A percentile compares a stretch with the other conserved stretches of the same genome.
Conservation (phyloP, 1,284 basidiomycete species). For the Coniferiporia weirii region DNA sequence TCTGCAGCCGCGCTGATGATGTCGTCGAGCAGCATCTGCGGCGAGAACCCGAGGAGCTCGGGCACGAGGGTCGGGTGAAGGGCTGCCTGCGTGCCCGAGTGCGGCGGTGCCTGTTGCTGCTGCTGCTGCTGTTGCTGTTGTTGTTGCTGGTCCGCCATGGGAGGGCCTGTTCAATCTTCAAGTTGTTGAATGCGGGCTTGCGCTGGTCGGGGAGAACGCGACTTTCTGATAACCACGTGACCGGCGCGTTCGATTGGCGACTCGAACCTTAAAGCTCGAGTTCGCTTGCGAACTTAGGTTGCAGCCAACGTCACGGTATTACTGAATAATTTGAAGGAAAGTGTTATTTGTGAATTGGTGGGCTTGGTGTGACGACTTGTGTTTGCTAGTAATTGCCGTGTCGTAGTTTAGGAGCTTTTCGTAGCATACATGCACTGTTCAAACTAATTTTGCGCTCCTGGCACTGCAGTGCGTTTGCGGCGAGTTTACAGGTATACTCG, state of each 20-base stretch:
- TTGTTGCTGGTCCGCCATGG: not conserved
- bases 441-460: too few relatives aligned
- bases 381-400: too few relatives aligned
- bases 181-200: not conserved
- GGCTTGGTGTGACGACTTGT: too few relatives aligned
- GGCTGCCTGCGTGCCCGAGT: not conserved
- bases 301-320: too few relatives aligned
- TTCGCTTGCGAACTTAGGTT: too few relatives aligned
- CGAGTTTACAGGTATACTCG: too few relatives aligned
- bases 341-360: too few relatives aligned
- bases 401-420: not conserved
- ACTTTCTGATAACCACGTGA: not conserved
- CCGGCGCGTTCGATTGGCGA: not conserved
- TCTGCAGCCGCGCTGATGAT: slow-evolving; percentile 65
- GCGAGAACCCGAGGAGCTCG: slow-evolving; percentile 62
- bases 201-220: not conserved
- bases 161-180: too few relatives aligned
- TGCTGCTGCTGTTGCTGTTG: not conserved
- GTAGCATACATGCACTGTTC: too few relatives aligned
- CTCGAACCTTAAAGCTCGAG: not conserved
- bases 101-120: too few relatives aligned
- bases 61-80: slow-evolving; percentile 38
- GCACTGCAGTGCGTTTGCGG: too few relatives aligned
- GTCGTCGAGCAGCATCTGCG: slow-evolving; percentile 64
- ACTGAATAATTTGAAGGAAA: too few relatives aligned